Conservation (phyloP, 78 protist genomes). For the Dictyostelium firmibasis region DNA sequence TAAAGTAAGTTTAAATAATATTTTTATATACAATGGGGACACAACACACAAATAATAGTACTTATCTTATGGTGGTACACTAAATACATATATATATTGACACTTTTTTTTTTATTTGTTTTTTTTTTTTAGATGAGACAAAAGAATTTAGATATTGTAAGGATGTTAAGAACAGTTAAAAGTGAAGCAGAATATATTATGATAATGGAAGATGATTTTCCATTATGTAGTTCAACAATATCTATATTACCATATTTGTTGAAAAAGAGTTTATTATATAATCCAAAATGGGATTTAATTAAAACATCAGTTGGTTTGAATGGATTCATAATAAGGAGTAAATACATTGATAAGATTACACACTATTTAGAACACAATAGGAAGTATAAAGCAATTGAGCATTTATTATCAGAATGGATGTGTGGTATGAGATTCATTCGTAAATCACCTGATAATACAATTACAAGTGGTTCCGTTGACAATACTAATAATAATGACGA, state of each 20-base stretch:
- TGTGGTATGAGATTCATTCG: conserved; percentile 56
- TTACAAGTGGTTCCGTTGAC: background rate
- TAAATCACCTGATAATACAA: background rate
- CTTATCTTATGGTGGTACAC: too few relatives aligned
- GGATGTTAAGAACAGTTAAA: background rate
- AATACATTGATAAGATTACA: background rate
- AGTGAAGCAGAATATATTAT: conserved; percentile 2
- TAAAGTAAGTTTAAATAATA: background rate
- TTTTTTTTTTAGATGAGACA: background rate
- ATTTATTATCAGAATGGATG: conserved; percentile 38
- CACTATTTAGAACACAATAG: conserved; percentile 4
- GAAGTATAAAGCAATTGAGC: background rate
- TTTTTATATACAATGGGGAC: too few relatives aligned
- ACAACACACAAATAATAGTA: too few relatives aligned
- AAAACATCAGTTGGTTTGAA: conserved; percentile 1
- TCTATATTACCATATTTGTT: conserved; percentile 21
- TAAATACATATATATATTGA: too few relatives aligned
- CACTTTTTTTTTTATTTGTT: background rate
- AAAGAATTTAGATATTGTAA: background rate
- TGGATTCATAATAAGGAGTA: background rate
- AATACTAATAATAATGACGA: background rate
- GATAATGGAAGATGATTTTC: conserved; percentile 33
- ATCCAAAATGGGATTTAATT: conserved; percentile 14
- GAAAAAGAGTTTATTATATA: conserved; percentile 4
- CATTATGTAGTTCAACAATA: conserved; percentile 10